Evolutionary conservation across 257 asterid species (phyloP).

Genomic region (Salvia splendens): DNA sequence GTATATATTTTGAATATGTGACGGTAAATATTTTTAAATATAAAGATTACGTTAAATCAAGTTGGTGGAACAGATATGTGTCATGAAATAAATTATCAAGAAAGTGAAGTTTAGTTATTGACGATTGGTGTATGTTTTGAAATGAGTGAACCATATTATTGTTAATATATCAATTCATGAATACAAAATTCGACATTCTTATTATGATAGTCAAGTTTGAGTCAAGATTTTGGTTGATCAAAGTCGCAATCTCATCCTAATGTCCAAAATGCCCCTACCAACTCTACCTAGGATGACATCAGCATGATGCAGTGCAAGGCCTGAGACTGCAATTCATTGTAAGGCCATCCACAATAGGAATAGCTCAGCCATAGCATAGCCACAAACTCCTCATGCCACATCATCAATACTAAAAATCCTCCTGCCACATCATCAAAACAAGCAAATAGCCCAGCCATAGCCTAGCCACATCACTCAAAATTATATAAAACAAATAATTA

Average conservation of each 20-base stretch:
- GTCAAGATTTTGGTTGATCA: slow-evolving; percentile 4
- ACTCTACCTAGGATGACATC: slow-evolving; percentile 19
- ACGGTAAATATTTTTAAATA: not conserved
- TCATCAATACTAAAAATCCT: too few relatives aligned
- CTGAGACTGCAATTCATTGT: not conserved
- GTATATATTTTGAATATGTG: not conserved
- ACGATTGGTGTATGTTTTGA: slow-evolving; percentile 15
- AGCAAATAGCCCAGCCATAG: too few relatives aligned
- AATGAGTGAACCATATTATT: not conserved
- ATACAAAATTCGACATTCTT: not conserved
- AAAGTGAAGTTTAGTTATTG: slow-evolving; percentile 19
- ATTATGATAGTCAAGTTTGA: slow-evolving; percentile 13
- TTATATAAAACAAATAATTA: too few relatives aligned
- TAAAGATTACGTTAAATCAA: slow-evolving; percentile 10
- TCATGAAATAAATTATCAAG: slow-evolving; percentile 13
- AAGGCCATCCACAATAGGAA: too few relatives aligned
- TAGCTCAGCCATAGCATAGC: too few relatives aligned
- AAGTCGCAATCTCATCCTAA: not conserved
- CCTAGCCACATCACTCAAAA: too few relatives aligned
- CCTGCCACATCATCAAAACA: too few relatives aligned
- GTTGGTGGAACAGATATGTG: slow-evolving; percentile 23
- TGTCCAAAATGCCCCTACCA: slow-evolving; percentile 24
- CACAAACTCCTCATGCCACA: too few relatives aligned
- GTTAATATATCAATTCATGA: not conserved
- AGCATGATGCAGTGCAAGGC: slow-evolving; percentile 13